These are phyloP conservation scores for Colletotrichum acutatum DNA, from an alignment of 2,329 filamentous ascomycete genomes.

Conservation along the genomic window DNA sequence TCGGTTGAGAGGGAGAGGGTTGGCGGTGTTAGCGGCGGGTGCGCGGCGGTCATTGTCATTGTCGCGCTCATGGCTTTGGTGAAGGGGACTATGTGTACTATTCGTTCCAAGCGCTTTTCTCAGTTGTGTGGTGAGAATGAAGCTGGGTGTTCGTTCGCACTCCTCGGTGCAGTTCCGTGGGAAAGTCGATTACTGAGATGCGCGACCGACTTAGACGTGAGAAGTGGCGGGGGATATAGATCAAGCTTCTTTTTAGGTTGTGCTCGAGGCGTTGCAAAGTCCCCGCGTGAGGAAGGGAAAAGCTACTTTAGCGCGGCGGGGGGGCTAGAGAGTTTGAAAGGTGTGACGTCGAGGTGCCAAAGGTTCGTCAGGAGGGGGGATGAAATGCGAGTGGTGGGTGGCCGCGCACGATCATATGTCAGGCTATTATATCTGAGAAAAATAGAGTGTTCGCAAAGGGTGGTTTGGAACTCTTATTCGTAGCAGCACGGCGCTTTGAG, in stretches of 20 bases:
- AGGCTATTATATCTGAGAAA: not conserved
- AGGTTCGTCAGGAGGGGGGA: slow-evolving; percentile 17
- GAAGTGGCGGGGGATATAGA: not conserved
- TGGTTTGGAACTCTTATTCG: not conserved
- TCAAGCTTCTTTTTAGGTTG: slow-evolving; percentile 18
- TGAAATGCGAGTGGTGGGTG: slow-evolving; percentile 18
- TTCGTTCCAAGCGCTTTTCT: not conserved
- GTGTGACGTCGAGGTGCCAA: slow-evolving; percentile 21
- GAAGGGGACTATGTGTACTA: no score
- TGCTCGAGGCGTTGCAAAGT: not conserved
- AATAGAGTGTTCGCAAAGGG: not conserved
- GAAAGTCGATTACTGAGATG: not conserved
- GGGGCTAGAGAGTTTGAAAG: slow-evolving; percentile 26
- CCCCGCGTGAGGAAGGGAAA: not conserved
- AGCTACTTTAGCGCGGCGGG: slow-evolving; percentile 2
- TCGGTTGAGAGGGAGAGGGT: slow-evolving; percentile 36
- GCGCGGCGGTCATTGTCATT: slow-evolving; percentile 37
- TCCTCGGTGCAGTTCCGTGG: not conserved
- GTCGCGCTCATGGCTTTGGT: slow-evolving; percentile 36
- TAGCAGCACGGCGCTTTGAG: not conserved
- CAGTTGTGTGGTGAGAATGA: not conserved
- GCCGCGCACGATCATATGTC: slow-evolving; percentile 20
- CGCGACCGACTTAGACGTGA: not conserved
- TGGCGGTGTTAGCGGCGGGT: slow-evolving; percentile 27
- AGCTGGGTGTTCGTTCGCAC: not conserved